Base-by-base conservation (phyloP, 345 rosid genomes). In the Citrus reticulata region DNA sequence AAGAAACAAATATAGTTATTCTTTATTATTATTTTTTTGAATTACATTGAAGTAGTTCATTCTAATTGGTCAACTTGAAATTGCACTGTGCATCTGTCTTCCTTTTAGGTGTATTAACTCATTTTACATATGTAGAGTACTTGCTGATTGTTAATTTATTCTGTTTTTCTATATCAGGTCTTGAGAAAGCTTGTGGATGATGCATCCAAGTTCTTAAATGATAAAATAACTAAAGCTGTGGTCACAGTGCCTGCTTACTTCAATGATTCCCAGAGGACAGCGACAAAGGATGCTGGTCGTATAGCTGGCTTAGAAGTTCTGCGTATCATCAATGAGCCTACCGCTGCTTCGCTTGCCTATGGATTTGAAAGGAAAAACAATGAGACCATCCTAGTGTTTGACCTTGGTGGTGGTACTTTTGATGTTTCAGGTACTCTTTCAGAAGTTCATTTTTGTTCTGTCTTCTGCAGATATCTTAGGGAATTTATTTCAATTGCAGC, bases 361-460 rank as follows among this genome's bases (percentile, higher is more conserved):
- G 98, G 98, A 27, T 96, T 96, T 87, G 99, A 96, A 77, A 96
- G 76, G 83, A 96, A 96, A 86, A 93, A 84, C 84, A 94, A 96
- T 65, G 98, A 96, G 80, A 96, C 98, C 7, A 96, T 96, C 72
- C 90, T 96, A 30, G 99, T 96, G 0, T 96, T 96, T 88, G 99
- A 96, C 85, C 99, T 95, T 83, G 99, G 99, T 79, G 99, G 99
- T 85, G 98, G 98, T 84, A 94, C 99, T 29, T 94, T 95, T 81
- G 99, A 37, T 20, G 51, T 68, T 39, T 68, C 54, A 37, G 72
- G 51, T 40, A 68, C 55, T 10, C 19, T n/a, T 39, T 68, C 20
- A 40, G 5, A 68, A 39, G 46, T 39, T 68, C 9, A 30, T 29
- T 10, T 35, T 22, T 66, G 19, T 68, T n/a, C 4, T n/a, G 51